These are phyloP conservation scores for Pterothamnion heteromorphum DNA, from an alignment of 31 red algal species.

Conservation along the genomic window DNA sequence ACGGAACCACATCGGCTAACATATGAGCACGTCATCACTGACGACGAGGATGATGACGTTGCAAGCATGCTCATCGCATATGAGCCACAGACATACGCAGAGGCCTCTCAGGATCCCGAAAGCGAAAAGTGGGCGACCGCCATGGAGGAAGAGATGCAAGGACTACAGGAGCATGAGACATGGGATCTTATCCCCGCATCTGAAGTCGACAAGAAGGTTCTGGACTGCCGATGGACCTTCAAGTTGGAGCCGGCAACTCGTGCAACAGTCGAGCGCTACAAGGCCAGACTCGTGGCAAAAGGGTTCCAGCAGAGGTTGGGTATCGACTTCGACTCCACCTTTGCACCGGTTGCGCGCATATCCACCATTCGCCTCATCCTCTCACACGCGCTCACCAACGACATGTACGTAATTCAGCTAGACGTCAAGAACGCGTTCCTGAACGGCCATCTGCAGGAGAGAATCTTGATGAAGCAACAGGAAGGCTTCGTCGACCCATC, in stretches of 20 bases:
- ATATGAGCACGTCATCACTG: constrained; percentile 19
- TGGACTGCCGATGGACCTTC: too few species aligned
- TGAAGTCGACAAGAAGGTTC: not conserved
- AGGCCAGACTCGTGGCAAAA: not conserved
- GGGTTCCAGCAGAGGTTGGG: not conserved
- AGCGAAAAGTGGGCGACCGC: not conserved
- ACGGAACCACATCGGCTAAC: not conserved
- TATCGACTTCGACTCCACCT: not conserved
- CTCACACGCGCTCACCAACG: not conserved
- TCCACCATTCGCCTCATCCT: not conserved
- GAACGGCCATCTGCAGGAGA: constrained; percentile 28
- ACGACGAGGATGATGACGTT: not conserved
- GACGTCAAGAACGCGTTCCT: constrained; percentile 51
- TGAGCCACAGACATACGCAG: not conserved
- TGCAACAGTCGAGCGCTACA: too few species aligned
- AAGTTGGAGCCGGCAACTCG: constrained; percentile 23
- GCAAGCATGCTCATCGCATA: constrained; percentile 6
- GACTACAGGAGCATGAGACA: not conserved
- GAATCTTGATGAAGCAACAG: constrained; percentile 2
- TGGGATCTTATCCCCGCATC: not conserved
- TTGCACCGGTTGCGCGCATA: not conserved
- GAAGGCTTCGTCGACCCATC: not conserved
- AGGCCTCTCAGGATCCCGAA: not conserved
- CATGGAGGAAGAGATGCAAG: constrained; percentile 35
- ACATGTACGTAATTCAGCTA: not conserved